Evolutionary conservation across 495 filamentous ascomycete genomes (phyloP).

Genomic region (Annulohypoxylon moriforme): DNA sequence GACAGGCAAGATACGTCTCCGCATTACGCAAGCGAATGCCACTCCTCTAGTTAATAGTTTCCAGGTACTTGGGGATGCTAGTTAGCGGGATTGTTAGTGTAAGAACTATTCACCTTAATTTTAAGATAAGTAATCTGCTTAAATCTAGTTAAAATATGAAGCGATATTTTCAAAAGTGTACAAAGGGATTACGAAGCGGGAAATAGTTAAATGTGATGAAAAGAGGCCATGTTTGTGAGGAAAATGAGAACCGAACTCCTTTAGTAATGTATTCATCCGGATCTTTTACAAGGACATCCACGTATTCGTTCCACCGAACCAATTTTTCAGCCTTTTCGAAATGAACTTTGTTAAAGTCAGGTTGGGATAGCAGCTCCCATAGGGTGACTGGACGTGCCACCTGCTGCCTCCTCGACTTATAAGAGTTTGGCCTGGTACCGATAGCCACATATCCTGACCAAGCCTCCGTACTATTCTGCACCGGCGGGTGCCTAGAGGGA

Average conservation of each 20-base stretch:
- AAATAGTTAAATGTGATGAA: too few relatives aligned
- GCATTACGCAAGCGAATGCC: conserved; percentile 45
- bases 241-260: too few relatives aligned
- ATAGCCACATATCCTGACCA: not conserved
- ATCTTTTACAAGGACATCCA: not conserved
- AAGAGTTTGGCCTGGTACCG: not conserved
- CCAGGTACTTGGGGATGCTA: conserved; percentile 46
- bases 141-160: too few relatives aligned
- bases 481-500: too few relatives aligned
- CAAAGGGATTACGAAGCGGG: too few relatives aligned
- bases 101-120: too few relatives aligned
- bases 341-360: not conserved
- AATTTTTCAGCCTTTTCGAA: not conserved
- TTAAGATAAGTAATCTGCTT: too few relatives aligned
- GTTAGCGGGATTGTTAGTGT: too few relatives aligned
- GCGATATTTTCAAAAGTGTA: too few relatives aligned
- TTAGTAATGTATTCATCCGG: not conserved
- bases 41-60: conserved; percentile 40
- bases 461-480: not conserved
- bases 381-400: not conserved
- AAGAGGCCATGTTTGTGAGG: too few relatives aligned
- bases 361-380: not conserved
- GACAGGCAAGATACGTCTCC: conserved; percentile 32
- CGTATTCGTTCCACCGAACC: not conserved
- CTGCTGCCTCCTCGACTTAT: not conserved